Base-by-base conservation (phyloP, 2,329 filamentous ascomycete species). In the Apiospora pterosperma region DNA sequence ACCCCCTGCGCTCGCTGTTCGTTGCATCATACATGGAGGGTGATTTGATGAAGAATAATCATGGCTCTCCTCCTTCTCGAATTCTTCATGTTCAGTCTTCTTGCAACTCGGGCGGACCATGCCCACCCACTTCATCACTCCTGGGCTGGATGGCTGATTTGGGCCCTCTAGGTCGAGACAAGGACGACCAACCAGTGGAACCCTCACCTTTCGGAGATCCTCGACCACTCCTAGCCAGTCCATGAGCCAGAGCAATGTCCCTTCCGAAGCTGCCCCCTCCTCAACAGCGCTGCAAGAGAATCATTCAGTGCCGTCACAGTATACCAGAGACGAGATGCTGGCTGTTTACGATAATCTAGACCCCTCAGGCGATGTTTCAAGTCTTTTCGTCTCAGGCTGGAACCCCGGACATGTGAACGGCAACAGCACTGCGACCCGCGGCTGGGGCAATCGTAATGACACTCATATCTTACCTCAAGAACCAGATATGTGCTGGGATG, bases 401-500 rank as follows among this genome's bases (percentile, higher is more conserved):
- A 90, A 92, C 75, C 92, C 93, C 34, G 86, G 88, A 65, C 85
- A 88, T 61, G 80, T 88, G 44, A 93, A 93, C 70, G 88, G 90
- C 44, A 93, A 93, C 70, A 88, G 90, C 75, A 72, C 84, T 77
- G 72, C 81, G 69, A 71, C 86, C 77, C 78, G 88, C 76, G 85
- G 87, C 63, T 97, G 93, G 93, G 92, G 91, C 62, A 93, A 94
- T 76, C 85, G 83, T 70, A 86, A 87, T 65, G 93, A 97, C 69
- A 85, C 85, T 65, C 90, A 93, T 75, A 88, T 91, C 68, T 82
- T 85, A 67, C 89, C 89, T 65, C 88, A 91, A 73, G 93, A 95
- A 55, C 92, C 94, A n/a, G 93, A 96, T 67, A 87, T 95, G 48
- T 98, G 94, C 77, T 99, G 95, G 96, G 92, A 97, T 74, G 79